A percentile compares a stretch with the other conserved stretches of the same genome.
Evolutionary conservation across 2,329 filamentous ascomycete genomes (phyloP).

Genomic region (Fusarium goolgardi): DNA sequence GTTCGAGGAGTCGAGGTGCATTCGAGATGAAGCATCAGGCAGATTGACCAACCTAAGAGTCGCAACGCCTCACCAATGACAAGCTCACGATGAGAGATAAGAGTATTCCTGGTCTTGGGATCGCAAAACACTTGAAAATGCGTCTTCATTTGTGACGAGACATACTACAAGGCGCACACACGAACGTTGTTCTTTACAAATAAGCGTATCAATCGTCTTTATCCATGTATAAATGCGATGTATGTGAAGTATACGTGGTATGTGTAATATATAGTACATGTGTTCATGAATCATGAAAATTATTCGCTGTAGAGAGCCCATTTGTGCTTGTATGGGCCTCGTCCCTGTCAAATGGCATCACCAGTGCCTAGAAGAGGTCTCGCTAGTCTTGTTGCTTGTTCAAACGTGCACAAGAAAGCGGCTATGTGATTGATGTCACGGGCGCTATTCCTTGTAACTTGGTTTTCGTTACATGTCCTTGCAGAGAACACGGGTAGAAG

Average conservation of each 20-base stretch:
- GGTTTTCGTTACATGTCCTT: no score
- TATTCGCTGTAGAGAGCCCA: background rate
- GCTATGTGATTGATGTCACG: no score
- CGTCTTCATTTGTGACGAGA: background rate
- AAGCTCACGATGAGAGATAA: background rate
- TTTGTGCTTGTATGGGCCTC: background rate
- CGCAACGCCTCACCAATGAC: background rate
- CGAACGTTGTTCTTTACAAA: background rate
- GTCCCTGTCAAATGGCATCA: background rate
- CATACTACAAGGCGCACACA: background rate
- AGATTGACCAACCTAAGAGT: background rate
- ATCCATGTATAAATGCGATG: background rate
- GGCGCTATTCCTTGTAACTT: no score
- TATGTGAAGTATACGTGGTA: background rate
- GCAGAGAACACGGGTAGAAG: background rate
- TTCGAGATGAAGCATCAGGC: background rate
- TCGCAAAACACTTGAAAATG: background rate
- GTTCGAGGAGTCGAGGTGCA: background rate
- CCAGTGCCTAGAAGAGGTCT: background rate
- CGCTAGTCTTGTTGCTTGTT: background rate
- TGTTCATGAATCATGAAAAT: no score
- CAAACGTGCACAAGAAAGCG: no score
- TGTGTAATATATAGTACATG: no score
- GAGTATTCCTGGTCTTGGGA: background rate
- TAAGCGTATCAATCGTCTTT: background rate